phyloP scores from a whole-genome alignment of 129 eudicot species.

The Ambrosia artemisiifolia region DNA sequence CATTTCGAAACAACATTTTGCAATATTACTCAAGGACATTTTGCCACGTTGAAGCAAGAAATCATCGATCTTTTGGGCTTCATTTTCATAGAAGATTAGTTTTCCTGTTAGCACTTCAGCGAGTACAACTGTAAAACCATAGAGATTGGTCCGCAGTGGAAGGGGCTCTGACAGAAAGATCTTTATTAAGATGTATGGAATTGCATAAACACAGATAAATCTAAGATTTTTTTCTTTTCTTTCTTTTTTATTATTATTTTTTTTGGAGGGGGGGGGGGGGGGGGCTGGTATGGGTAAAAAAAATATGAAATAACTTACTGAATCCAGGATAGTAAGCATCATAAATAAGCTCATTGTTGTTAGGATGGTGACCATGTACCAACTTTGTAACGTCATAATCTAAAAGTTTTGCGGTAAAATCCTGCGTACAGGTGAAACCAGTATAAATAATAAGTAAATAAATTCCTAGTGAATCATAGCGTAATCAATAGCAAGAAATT shows the following conservation, averaged over 20 bases:
- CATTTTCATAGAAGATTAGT: not conserved
- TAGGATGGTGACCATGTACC: not conserved
- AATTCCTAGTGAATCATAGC: not conserved
- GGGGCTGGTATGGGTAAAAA: not conserved
- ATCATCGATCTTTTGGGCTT: not conserved
- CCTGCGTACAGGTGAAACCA: no score
- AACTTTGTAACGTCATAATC: slow-evolving; percentile 3
- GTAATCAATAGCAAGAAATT: not conserved
- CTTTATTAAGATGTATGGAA: not conserved
- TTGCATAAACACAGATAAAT: not conserved
- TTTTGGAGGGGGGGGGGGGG: not conserved
- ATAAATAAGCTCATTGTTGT: not conserved
- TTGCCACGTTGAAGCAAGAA: not conserved
- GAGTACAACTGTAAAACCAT: slow-evolving; percentile 6
- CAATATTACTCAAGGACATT: not conserved
- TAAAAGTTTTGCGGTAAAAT: slow-evolving; percentile 7
- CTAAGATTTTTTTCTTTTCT: no score
- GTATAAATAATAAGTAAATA: not conserved
- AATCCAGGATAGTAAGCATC: not conserved
- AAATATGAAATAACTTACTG: not conserved
- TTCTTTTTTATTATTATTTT: not conserved
- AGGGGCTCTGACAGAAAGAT: not conserved
- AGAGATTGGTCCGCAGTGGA: not conserved
- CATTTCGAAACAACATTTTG: not conserved
- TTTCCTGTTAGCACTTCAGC: not conserved